phyloP scores from a whole-genome alignment of 2,329 filamentous ascomycete genomes.

The Pseudogymnoascus sp. region DNA sequence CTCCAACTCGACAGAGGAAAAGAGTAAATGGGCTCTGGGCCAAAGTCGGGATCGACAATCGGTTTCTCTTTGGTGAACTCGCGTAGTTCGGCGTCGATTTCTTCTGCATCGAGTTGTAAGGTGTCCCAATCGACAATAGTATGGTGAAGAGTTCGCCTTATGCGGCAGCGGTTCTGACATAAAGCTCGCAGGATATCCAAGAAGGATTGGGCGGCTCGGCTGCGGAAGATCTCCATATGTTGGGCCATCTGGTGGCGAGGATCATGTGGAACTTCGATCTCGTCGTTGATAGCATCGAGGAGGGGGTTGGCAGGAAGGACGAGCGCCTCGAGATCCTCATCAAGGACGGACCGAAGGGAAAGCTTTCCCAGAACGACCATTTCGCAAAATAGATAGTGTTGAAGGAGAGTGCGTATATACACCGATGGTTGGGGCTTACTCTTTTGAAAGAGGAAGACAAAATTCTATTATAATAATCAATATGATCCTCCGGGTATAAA shows the following conservation, averaged over 20 bases:
- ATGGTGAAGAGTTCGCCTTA: conserved; percentile 83
- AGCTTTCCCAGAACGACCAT: conserved; percentile 60
- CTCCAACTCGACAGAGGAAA: conserved; percentile 81
- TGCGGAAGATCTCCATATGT: conserved; percentile 62
- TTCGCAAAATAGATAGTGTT: conserved; percentile 65
- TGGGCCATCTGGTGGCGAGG: conserved; percentile 64
- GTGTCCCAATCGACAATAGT: conserved; percentile 74
- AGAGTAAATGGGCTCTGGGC: conserved; percentile 49
- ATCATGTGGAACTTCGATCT: conserved; percentile 65
- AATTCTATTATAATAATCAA: conserved; percentile 44
- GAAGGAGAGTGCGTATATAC: conserved; percentile 72
- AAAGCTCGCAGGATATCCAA: conserved; percentile 75
- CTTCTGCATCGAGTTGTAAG: conserved; percentile 72
- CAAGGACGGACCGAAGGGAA: conserved; percentile 65
- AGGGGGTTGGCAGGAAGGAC: conserved; percentile 64
- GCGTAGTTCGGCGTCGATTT: conserved; percentile 62
- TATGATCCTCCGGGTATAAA: background rate
- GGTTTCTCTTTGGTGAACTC: conserved; percentile 52
- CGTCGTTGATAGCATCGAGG: conserved; percentile 65
- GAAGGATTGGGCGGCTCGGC: conserved; percentile 58
- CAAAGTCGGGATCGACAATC: conserved; percentile 39
- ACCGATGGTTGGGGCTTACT: conserved; percentile 75
- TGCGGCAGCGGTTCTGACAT: conserved; percentile 83
- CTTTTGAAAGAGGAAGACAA: conserved; percentile 64
- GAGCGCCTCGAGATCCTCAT: conserved; percentile 70